Conservation (phyloP, 306 rosid species). For the Adenanthera pavonina region DNA sequence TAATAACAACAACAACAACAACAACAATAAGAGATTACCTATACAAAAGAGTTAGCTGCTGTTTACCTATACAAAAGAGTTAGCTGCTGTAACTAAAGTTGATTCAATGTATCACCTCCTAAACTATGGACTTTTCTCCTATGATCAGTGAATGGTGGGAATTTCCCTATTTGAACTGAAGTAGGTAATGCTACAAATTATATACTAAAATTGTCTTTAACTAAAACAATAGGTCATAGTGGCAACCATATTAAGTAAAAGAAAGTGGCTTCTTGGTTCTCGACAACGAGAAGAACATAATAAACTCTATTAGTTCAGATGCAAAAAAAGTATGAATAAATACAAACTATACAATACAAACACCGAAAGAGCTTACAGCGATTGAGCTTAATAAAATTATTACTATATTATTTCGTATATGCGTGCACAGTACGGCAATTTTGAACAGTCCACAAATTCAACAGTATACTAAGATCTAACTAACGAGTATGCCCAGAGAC, state of each 20-base stretch:
- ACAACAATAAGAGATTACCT: background rate
- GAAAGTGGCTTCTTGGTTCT: background rate
- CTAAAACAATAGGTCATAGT: background rate
- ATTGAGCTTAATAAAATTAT: background rate
- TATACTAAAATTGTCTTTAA: background rate
- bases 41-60: background rate
- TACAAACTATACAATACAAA: background rate
- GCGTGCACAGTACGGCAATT: background rate
- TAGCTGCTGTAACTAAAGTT: background rate
- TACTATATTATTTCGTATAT: background rate
- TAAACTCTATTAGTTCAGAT: conserved; percentile 1
- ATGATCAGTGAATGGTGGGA: background rate
- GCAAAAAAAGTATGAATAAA: background rate
- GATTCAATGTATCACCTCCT: background rate
- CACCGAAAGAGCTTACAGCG: background rate
- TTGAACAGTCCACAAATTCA: background rate
- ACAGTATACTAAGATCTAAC: conserved; percentile 3
- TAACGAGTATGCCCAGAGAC: background rate
- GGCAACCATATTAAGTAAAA: background rate
- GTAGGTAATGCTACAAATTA: background rate
- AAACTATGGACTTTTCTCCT: background rate
- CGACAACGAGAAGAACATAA: background rate
- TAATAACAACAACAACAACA: no score
- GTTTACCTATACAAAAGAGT: background rate
- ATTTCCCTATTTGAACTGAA: background rate